These are phyloP conservation scores for Aspergillus fumigatiaffinis DNA, from an alignment of 2,329 filamentous ascomycete species.

Conservation along the genomic window DNA sequence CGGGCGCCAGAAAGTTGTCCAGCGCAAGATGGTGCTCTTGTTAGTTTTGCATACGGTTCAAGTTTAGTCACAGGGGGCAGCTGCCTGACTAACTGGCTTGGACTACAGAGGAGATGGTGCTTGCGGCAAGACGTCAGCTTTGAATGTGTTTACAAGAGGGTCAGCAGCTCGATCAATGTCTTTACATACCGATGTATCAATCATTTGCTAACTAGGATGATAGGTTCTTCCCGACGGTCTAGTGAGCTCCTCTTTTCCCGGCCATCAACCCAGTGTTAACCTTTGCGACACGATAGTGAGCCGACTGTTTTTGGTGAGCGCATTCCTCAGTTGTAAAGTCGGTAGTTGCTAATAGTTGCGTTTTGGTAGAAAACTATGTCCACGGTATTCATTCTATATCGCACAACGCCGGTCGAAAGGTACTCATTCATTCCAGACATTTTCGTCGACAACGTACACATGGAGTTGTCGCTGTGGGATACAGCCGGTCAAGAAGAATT, in stretches of 20 bases:
- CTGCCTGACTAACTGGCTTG: slow-evolving; percentile 13
- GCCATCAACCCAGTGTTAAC: slow-evolving; percentile 17
- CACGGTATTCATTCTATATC: slow-evolving; percentile 62
- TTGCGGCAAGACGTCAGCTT: slow-evolving; percentile 90
- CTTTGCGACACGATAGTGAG: slow-evolving; percentile 52
- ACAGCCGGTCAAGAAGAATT: slow-evolving; percentile 99
- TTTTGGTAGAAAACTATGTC: slow-evolving; percentile 79
- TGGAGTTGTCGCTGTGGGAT: slow-evolving; percentile 97
- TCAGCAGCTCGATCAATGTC: slow-evolving; percentile 42
- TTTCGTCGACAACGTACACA: slow-evolving; percentile 95
- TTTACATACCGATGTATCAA: slow-evolving; percentile 1
- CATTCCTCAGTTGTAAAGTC: slow-evolving; percentile 8
- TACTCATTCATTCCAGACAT: slow-evolving; percentile 62
- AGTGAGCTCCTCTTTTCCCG: slow-evolving; percentile 51
- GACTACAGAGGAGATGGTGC: slow-evolving; percentile 79
- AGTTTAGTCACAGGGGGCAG: background rate
- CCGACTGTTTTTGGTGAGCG: slow-evolving; percentile 78
- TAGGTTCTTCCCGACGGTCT: slow-evolving; percentile 95
- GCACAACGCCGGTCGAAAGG: background rate
- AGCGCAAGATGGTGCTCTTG: slow-evolving; percentile 95
- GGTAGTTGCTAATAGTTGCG: slow-evolving; percentile 25
- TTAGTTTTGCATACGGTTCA: slow-evolving; percentile 36
- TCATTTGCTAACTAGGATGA: slow-evolving; percentile 14
- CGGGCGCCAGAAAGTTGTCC: slow-evolving; percentile 76
- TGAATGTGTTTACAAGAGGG: slow-evolving; percentile 99